Percentiles rank a stretch among this genome's conserved stretches.
phyloP scores from a whole-genome alignment of 441 rosid species.

The Bocquillonia castaneifolia region DNA sequence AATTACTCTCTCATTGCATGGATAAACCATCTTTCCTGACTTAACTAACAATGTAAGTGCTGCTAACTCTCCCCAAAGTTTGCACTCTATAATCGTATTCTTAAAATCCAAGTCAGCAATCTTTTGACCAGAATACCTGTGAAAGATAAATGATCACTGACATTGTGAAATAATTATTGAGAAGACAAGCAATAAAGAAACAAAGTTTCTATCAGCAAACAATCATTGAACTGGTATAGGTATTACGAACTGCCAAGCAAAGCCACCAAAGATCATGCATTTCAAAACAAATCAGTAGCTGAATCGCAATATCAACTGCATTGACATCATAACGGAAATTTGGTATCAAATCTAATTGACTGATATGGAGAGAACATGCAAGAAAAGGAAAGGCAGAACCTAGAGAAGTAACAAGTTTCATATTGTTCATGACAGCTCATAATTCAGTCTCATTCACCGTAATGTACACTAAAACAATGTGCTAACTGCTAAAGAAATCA shows the following conservation, averaged over 20 bases:
- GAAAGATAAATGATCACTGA: constrained; percentile 7
- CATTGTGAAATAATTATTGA: neutral
- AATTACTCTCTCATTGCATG: constrained; percentile 52
- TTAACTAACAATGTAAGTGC: constrained; percentile 36
- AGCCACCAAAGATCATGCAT: neutral
- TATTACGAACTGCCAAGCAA: neutral
- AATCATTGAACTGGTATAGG: neutral
- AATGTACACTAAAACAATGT: neutral
- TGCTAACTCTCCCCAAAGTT: constrained; percentile 61
- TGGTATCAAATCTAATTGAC: neutral
- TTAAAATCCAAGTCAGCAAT: constrained; percentile 51
- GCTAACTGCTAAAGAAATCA: neutral
- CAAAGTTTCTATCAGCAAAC: neutral
- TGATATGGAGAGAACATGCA: neutral
- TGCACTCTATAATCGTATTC: constrained; percentile 52
- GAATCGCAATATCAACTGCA: neutral
- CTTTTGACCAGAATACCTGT: constrained; percentile 50
- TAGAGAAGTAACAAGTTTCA: neutral
- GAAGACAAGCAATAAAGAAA: neutral
- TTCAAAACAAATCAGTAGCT: neutral
- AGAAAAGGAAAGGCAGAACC: neutral
- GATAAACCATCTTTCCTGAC: constrained; percentile 54
- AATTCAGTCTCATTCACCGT: neutral
- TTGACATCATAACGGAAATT: neutral
- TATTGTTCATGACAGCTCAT: neutral